Percentiles rank a stretch among this genome's conserved stretches.
These are phyloP conservation scores for Coemansia guatemalensis DNA, from an alignment of 192 early-diverging fungal genomes.

Conservation along the genomic window DNA sequence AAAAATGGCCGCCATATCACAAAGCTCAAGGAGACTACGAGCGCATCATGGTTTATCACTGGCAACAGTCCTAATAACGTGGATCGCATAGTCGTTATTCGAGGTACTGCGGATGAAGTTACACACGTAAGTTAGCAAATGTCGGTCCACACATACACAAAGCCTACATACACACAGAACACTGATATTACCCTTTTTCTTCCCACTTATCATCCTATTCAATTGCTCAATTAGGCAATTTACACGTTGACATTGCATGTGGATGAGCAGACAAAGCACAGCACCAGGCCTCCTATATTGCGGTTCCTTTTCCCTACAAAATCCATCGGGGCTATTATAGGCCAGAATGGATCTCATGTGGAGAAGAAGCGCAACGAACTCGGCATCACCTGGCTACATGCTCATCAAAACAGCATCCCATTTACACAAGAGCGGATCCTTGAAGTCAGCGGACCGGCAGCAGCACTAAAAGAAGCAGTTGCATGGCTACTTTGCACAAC, in stretches of 20 bases:
- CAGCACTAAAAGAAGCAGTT: slow-evolving; percentile 13
- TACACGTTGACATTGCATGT: slow-evolving; percentile 36
- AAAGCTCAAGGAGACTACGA: slow-evolving; percentile 43
- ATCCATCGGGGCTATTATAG: slow-evolving; percentile 33
- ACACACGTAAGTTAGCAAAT: slow-evolving; percentile 28
- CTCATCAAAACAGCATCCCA: slow-evolving; percentile 25
- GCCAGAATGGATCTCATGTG: slow-evolving; percentile 21
- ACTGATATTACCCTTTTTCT: background rate
- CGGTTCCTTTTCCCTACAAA: slow-evolving; percentile 38
- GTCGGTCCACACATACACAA: background rate
- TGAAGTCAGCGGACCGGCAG: slow-evolving; percentile 22
- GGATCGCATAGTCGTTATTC: slow-evolving; percentile 40
- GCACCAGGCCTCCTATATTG: slow-evolving; percentile 10
- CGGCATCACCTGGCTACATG: slow-evolving; percentile 24
- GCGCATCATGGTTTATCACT: slow-evolving; percentile 33
- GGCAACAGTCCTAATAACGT: slow-evolving; percentile 20
- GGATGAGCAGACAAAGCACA: slow-evolving; percentile 12
- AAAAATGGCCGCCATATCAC: slow-evolving; percentile 44
- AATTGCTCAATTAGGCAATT: slow-evolving; percentile 26
- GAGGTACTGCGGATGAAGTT: slow-evolving; percentile 21
- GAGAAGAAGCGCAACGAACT: slow-evolving; percentile 16
- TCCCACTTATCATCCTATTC: background rate
- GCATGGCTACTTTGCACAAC: slow-evolving; percentile 18
- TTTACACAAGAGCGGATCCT: slow-evolving; percentile 47
- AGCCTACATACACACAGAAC: background rate